Conservation (phyloP, 345 rosid genomes). For the Pugionium dolabratum region DNA sequence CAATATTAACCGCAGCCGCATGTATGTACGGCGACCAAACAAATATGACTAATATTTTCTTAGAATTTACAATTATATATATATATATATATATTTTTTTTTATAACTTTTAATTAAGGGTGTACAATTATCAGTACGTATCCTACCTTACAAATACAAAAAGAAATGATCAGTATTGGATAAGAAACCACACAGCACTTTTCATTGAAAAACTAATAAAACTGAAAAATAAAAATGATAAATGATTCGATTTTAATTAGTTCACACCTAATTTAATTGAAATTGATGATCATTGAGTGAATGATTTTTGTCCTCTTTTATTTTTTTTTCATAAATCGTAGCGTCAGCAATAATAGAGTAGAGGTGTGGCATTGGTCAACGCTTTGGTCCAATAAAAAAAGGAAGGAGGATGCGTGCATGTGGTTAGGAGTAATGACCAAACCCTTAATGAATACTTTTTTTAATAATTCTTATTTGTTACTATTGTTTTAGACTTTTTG, state of each 20-base stretch:
- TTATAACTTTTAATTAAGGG: too few species aligned
- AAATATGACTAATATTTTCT: too few species aligned
- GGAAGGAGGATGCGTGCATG: conserved; percentile 26
- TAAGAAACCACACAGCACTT: too few species aligned
- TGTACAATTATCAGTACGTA: too few species aligned
- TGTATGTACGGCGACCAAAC: too few species aligned
- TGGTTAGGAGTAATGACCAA: conserved; percentile 29
- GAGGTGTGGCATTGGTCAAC: conserved; percentile 21
- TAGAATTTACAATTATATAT: too few species aligned
- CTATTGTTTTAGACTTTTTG: not conserved
- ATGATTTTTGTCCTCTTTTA: not conserved
- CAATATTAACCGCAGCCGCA: too few species aligned
- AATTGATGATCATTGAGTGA: not conserved
- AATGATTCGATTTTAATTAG: not conserved
- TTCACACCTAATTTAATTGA: conserved; percentile 5
- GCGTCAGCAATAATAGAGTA: conserved; percentile 19
- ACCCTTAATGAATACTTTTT: not conserved
- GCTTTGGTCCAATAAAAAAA: conserved; percentile 23
- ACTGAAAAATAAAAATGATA: too few species aligned
- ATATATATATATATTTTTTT: too few species aligned
- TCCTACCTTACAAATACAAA: too few species aligned
- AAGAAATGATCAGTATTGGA: too few species aligned
- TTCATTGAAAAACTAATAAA: too few species aligned
- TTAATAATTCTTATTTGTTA: not conserved
- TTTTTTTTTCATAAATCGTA: not conserved